phyloP scores from a whole-genome alignment of 2,329 filamentous ascomycete species.

The Stagonosporopsis vannaccii region DNA sequence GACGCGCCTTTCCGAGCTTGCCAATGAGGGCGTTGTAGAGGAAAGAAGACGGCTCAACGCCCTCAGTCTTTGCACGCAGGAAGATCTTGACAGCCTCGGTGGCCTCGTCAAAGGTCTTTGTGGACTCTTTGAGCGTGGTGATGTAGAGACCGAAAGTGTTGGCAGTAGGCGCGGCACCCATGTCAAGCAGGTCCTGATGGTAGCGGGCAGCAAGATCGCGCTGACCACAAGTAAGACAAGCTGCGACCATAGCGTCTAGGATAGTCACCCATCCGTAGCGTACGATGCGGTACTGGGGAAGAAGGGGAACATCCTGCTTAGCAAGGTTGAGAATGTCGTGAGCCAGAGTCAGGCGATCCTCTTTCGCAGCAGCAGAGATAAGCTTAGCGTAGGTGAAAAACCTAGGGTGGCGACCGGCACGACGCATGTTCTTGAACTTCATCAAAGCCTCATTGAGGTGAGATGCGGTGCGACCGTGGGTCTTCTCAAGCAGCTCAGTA shows the following conservation, averaged over 20 bases:
- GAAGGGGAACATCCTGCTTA: conserved; percentile 83
- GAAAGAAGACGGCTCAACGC: conserved; percentile 95
- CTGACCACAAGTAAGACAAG: conserved; percentile 83
- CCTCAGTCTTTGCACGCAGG: conserved; percentile 88
- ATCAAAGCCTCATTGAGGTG: conserved; percentile 81
- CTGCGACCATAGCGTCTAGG: conserved; percentile 94
- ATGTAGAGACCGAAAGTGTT: conserved; percentile 99
- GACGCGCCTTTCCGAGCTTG: conserved; percentile 95
- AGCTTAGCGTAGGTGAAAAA: conserved; percentile 98
- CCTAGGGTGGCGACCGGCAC: conserved; percentile 86
- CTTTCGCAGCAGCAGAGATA: conserved; percentile 86
- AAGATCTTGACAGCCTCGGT: conserved; percentile 98
- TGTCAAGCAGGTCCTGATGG: conserved; percentile 88
- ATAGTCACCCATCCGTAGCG: conserved; percentile 97
- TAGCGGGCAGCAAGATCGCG: conserved; percentile 82
- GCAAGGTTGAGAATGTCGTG: conserved; percentile 91
- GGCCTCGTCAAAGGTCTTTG: conserved; percentile 97
- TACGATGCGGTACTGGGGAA: conserved; percentile 84
- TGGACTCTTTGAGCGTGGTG: conserved; percentile 96
- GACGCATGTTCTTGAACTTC: conserved; percentile 91
- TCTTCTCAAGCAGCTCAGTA: conserved; percentile 85
- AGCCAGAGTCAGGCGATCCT: conserved; percentile 80
- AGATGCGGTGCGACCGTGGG: conserved; percentile 73
- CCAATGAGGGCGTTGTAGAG: conserved; percentile 98
- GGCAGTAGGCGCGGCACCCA: conserved; percentile 89